phyloP scores from a whole-genome alignment of 2,329 filamentous ascomycete genomes.

The Ophiocordyceps robertsii region DNA sequence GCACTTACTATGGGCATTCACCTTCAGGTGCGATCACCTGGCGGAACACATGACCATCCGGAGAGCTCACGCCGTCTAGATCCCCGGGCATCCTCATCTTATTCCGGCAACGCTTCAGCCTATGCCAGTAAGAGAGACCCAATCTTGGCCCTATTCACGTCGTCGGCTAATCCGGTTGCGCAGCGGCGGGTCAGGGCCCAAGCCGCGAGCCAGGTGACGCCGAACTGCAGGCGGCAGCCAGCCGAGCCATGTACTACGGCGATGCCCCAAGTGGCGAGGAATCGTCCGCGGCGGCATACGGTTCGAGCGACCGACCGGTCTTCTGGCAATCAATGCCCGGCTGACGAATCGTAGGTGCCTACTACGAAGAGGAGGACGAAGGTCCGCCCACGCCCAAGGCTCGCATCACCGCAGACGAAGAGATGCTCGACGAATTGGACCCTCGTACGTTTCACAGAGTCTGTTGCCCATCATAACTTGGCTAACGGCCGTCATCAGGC shows the following conservation, averaged over 20 bases:
- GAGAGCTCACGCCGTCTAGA: background rate
- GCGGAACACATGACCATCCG: too few species aligned
- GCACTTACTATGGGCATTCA: slow-evolving; percentile 1
- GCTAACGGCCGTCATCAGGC: slow-evolving; percentile 12
- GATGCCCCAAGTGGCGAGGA: slow-evolving; percentile 3
- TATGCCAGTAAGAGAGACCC: background rate
- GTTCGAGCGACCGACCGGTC: slow-evolving; percentile 3
- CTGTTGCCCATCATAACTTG: background rate
- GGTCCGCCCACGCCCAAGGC: slow-evolving; percentile 9
- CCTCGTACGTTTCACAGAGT: slow-evolving; percentile 16
- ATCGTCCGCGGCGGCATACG: slow-evolving; percentile 8
- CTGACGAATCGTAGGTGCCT: slow-evolving; percentile 2
- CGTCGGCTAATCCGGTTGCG: background rate
- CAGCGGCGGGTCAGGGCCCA: background rate
- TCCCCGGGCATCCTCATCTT: background rate
- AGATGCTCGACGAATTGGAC: slow-evolving; percentile 15
- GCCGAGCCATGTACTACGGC: slow-evolving; percentile 7
- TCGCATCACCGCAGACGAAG: slow-evolving; percentile 3
- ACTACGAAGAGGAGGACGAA: slow-evolving; percentile 14
- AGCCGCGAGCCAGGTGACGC: slow-evolving; percentile 5
- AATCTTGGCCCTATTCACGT: background rate
- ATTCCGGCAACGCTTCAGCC: background rate
- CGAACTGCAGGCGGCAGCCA: slow-evolving; percentile 7
- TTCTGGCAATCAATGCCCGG: slow-evolving; percentile 1
- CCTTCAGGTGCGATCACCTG: slow-evolving; percentile 1